Evolutionary conservation across 116 monocot species (phyloP).

Genomic region (Trichopus zeylanicus): DNA sequence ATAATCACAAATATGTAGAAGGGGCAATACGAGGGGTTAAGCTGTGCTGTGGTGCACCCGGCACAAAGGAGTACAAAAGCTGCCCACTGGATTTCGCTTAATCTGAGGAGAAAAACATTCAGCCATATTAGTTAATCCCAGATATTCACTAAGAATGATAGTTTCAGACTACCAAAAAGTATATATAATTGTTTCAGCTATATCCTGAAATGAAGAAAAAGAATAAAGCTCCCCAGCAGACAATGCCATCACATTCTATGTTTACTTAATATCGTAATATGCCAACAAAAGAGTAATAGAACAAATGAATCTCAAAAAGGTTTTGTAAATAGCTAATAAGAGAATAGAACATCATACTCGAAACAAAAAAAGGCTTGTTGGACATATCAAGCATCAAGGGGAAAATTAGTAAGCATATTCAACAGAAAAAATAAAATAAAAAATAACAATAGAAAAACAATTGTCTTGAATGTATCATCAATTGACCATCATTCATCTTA

Average conservation of each 20-base stretch:
- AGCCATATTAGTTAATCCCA: background rate
- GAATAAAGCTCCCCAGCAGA: too few relatives aligned
- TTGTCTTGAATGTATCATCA: background rate
- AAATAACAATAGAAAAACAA: background rate
- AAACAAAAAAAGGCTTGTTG: too few relatives aligned
- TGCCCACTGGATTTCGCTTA: slow-evolving; percentile 89
- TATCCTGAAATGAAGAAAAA: background rate
- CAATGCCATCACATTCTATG: too few relatives aligned
- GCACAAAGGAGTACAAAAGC: slow-evolving; percentile 87
- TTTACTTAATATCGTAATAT: too few relatives aligned
- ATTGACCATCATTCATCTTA: background rate
- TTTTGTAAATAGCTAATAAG: too few relatives aligned
- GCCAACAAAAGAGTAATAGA: too few relatives aligned
- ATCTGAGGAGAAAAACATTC: slow-evolving; percentile 25
- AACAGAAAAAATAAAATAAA: background rate
- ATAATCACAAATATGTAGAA: background rate
- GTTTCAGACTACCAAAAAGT: too few relatives aligned
- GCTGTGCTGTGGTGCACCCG: slow-evolving; percentile 91
- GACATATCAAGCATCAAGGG: too few relatives aligned
- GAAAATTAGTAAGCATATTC: too few relatives aligned
- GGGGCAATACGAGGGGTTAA: slow-evolving; percentile 52
- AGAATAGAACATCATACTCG: too few relatives aligned
- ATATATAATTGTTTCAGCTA: background rate
- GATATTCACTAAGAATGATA: too few relatives aligned
- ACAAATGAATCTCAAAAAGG: too few relatives aligned